These are phyloP conservation scores for Penicillium sp. DNA, from an alignment of 2,329 filamentous ascomycete genomes.

Conservation along the genomic window DNA sequence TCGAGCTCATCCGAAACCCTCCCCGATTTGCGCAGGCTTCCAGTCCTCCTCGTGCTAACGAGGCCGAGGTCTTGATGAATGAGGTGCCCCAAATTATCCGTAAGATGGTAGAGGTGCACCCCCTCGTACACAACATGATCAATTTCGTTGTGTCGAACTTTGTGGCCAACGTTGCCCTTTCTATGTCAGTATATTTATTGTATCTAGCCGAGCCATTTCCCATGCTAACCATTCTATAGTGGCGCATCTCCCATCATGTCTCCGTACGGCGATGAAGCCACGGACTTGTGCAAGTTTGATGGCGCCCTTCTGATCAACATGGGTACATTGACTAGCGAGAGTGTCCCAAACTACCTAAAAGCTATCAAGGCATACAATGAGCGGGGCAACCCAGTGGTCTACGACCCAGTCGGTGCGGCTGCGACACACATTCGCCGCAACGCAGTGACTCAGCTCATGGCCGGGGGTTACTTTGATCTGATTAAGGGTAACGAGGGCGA, in stretches of 20 bases:
- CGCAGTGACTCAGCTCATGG: conserved; percentile 70
- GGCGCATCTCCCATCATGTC: conserved; percentile 95
- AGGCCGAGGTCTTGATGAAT: conserved; percentile 32
- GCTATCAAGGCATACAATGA: conserved; percentile 81
- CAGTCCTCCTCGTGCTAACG: conserved; percentile 28
- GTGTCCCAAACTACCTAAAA: conserved; percentile 67
- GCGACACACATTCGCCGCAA: conserved; percentile 72
- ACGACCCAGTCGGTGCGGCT: conserved; percentile 88
- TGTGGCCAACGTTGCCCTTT: conserved; percentile 83
- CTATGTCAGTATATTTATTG: conserved; percentile 50
- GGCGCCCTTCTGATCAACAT: conserved; percentile 89
- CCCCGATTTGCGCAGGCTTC: conserved; percentile 36
- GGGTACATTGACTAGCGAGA: conserved; percentile 81
- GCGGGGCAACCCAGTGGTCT: conserved; percentile 70
- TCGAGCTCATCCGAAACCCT: conserved; percentile 52
- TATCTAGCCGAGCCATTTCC: neutral
- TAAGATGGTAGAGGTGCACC: conserved; percentile 62
- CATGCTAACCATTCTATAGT: conserved; percentile 31
- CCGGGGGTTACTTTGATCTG: conserved; percentile 74
- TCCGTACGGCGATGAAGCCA: conserved; percentile 77
- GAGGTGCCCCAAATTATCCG: conserved; percentile 54
- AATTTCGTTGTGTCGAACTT: conserved; percentile 96
- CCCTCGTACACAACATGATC: conserved; percentile 94
- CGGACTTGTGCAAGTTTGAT: conserved; percentile 73
- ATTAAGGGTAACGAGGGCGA: conserved; percentile 96